Conservation (phyloP, 371 early-diverging fungal species). For the Mucor circinelloides region DNA sequence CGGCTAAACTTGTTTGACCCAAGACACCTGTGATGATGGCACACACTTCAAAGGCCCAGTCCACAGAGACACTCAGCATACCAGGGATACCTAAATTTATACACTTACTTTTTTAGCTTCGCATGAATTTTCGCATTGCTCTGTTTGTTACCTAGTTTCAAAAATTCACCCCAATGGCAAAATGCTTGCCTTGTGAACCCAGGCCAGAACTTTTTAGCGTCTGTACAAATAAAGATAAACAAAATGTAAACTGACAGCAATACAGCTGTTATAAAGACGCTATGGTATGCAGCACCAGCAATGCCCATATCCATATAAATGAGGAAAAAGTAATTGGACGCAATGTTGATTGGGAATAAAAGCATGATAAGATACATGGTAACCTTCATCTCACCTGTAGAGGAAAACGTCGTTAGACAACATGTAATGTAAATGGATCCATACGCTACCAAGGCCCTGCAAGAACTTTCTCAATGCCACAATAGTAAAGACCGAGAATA, state of each 20-base stretch:
- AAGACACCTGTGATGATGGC: conserved; percentile 46
- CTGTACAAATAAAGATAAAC: conserved; percentile 20
- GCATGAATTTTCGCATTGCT: neutral
- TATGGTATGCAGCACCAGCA: conserved; percentile 37
- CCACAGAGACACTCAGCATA: conserved; percentile 48
- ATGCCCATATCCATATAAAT: conserved; percentile 31
- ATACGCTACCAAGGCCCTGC: conserved; percentile 34
- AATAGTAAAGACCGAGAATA: conserved; percentile 31
- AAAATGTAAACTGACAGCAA: conserved; percentile 7
- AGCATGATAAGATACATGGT: conserved; percentile 37
- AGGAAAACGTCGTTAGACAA: neutral
- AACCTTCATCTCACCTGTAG: conserved; percentile 36
- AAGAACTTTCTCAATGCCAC: conserved; percentile 41
- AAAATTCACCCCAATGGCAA: conserved; percentile 37
- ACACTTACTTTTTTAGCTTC: neutral
- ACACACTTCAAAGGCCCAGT: conserved; percentile 56
- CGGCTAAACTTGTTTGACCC: conserved; percentile 46
- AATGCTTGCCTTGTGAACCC: conserved; percentile 36
- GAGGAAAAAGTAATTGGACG: conserved; percentile 37
- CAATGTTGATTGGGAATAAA: conserved; percentile 35
- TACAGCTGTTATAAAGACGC: neutral
- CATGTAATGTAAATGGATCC: neutral
- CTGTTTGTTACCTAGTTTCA: conserved; percentile 36
- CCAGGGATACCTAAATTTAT: conserved; percentile 42
- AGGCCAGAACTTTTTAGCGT: conserved; percentile 35